Conservation (phyloP, 129 eudicot genomes). For the Deinandra increscens region DNA sequence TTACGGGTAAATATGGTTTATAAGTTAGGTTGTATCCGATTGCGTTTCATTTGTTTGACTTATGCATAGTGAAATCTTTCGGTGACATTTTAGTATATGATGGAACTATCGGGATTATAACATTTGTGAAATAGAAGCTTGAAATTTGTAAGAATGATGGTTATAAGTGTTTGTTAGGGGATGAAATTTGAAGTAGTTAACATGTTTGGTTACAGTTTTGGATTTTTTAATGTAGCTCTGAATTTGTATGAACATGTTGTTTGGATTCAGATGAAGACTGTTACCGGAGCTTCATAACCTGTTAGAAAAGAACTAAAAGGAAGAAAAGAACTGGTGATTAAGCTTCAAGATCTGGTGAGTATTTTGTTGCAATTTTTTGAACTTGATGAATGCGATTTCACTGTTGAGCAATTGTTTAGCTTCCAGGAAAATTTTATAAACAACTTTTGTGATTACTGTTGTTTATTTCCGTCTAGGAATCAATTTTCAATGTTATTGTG, state of each 20-base stretch:
- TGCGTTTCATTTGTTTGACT: too few species aligned
- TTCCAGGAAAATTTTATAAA: conserved; percentile 25
- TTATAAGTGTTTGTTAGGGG: neutral
- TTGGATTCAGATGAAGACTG: conserved; percentile 44
- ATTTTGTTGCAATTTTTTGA: conserved; percentile 20
- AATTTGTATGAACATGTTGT: conserved; percentile 6
- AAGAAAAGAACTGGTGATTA: conserved; percentile 35
- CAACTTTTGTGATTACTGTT: conserved; percentile 12
- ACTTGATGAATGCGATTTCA: conserved; percentile 10
- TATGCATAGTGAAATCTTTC: too few species aligned
- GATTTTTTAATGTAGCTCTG: neutral
- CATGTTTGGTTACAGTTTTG: neutral
- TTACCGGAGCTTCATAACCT: conserved; percentile 54
- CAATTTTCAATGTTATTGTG: conserved; percentile 7
- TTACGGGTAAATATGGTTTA: too few species aligned
- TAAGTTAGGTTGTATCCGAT: too few species aligned
- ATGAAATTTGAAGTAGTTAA: neutral
- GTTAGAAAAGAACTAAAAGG: conserved; percentile 30
- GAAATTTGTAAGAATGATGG: too few species aligned
- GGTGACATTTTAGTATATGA: too few species aligned
- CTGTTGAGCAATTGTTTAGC: conserved; percentile 13
- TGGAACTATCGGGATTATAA: too few species aligned
- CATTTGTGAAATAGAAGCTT: too few species aligned
- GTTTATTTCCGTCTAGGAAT: neutral
- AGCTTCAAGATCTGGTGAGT: conserved; percentile 13